phyloP scores from a whole-genome alignment of 2,329 filamentous ascomycete genomes.

The Nannizzia gypsea region DNA sequence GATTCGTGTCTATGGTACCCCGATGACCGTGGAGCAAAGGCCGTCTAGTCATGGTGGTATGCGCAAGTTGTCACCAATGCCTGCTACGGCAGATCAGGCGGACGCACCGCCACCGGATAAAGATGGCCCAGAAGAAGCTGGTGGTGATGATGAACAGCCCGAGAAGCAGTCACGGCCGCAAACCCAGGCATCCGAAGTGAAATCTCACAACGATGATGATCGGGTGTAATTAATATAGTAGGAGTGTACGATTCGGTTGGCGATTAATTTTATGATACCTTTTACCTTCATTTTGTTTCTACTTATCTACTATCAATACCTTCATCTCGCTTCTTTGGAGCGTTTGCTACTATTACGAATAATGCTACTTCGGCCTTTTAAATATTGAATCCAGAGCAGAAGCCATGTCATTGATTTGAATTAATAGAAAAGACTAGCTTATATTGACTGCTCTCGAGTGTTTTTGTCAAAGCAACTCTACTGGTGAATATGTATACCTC shows the following conservation, averaged over 20 bases:
- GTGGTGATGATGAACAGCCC: background rate
- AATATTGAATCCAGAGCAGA: too few relatives aligned
- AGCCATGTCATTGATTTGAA: too few relatives aligned
- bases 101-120: background rate
- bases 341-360: background rate
- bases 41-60: background rate
- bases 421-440: background rate
- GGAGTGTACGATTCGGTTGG: background rate
- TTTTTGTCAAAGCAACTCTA: background rate
- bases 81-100: background rate
- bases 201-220: background rate
- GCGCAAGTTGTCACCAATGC: background rate
- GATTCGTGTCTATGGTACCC: slow-evolving; percentile 13
- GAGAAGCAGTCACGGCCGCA: background rate
- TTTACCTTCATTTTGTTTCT: background rate
- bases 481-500: background rate
- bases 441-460: background rate
- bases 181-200: background rate
- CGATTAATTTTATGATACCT: background rate
- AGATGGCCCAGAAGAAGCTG: background rate
- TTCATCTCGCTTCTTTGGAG: background rate
- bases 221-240: background rate
- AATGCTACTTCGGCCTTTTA: background rate
- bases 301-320: background rate
- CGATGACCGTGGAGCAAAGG: background rate